Conservation (phyloP, 371 early-diverging fungal species). For the Mortierella sp. region DNA sequence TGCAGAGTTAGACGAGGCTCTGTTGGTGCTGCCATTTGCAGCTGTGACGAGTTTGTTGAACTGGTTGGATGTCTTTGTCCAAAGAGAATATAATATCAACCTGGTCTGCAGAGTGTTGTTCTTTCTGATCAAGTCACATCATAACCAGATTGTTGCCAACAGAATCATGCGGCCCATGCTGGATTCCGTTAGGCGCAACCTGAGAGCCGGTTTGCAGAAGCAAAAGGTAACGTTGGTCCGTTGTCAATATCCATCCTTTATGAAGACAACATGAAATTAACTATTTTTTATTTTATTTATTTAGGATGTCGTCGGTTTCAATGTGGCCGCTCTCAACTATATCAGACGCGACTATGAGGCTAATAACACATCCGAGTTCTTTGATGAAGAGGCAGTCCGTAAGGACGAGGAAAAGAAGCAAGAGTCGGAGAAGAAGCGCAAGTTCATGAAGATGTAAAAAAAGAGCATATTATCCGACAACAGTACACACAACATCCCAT, state of each 20-base stretch:
- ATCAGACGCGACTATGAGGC: slow-evolving; percentile 80
- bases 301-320: slow-evolving; percentile 81
- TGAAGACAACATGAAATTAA: neutral
- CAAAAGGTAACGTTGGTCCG: slow-evolving; percentile 64
- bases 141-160: slow-evolving; percentile 84
- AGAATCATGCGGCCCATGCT: slow-evolving; percentile 83
- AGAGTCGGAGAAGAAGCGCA: slow-evolving; percentile 79
- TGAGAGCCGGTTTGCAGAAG: slow-evolving; percentile 72
- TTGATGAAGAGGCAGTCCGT: slow-evolving; percentile 68
- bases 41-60: slow-evolving; percentile 81
- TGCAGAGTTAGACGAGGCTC: slow-evolving; percentile 89
- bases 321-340: slow-evolving; percentile 79
- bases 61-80: slow-evolving; percentile 68
- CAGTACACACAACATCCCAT: neutral
- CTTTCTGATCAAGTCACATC: slow-evolving; percentile 85
- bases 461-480: neutral
- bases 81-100: slow-evolving; percentile 80
- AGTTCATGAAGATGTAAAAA: slow-evolving; percentile 69
- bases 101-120: slow-evolving; percentile 85
- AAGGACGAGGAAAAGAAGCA: slow-evolving; percentile 62
- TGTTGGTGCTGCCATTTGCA: slow-evolving; percentile 87
- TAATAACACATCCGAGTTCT: slow-evolving; percentile 79
- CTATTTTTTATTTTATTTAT: neutral
- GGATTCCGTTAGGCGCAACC: slow-evolving; percentile 75
- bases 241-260: neutral